Base-by-base conservation (phyloP, 768 basidiomycete species). In the Tremella mesenterica region DNA sequence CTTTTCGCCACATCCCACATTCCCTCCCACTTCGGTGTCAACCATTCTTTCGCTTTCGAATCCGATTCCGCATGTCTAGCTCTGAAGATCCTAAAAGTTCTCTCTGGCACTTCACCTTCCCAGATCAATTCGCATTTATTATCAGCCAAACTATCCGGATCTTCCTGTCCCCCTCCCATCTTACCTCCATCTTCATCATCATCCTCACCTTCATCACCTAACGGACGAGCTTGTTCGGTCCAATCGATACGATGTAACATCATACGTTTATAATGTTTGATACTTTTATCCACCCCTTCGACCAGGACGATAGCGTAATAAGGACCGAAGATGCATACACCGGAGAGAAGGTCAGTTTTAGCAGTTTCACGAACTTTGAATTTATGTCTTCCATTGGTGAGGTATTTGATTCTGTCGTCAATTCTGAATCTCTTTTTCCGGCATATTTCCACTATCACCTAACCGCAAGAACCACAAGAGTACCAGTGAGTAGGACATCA, bases 351-450 rank as follows among this genome's bases (percentile, higher is more conserved):
- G 70, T 85, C 79, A 70, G 95, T 90, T 66, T 93, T 87, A 0
- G 95, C 95, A 64, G 97, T 97, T 78, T 88, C 91, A 54, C 87
- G 83, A 48, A 96, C 87, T 77, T 97, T 99, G 79, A 89, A 96
- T 56, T 87, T 84, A 64, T 99, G 95, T 10, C 87, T 79, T 1
- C 86, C 89, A 70, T 97, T 91, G n/a, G 83, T 80, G 43, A 99
- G 81, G 51, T 81, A 85, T 70, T 85, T 85, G 61, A 99, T 79
- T 76, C 90, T 89, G 68, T 12, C n/a, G n/a, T n/a, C n/a, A n/a
- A n/a, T n/a, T n/a, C n/a, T n/a, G n/a, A n/a, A n/a, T n/a, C n/a
- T n/a, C n/a, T n/a, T n/a, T n/a, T n/a, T n/a, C n/a, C n/a, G n/a
- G n/a, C n/a, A n/a, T n/a, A n/a, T n/a, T n/a, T n/a, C n/a, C n/a